A percentile compares a stretch with the other conserved stretches of the same genome.
Conservation (phyloP, 768 basidiomycete species). For the Termitomyces sp. region DNA sequence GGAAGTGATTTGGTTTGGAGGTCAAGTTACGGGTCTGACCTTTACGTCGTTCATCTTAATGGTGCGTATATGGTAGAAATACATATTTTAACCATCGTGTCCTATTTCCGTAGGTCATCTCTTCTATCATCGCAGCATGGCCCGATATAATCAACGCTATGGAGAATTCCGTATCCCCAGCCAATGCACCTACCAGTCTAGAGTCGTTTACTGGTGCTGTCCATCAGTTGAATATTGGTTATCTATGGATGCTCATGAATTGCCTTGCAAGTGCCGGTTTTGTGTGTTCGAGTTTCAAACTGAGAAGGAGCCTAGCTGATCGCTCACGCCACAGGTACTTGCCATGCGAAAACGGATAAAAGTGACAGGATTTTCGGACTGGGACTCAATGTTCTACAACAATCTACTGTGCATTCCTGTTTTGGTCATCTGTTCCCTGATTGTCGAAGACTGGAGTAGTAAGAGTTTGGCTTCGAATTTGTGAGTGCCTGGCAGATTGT, state of each 20-base stretch:
- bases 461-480: slow-evolving; percentile 80
- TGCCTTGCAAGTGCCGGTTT: slow-evolving; percentile 88
- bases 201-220: slow-evolving; percentile 41
- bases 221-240: slow-evolving; percentile 64
- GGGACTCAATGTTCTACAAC: slow-evolving; percentile 99
- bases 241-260: slow-evolving; percentile 95
- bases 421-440: slow-evolving; percentile 71
- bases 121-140: slow-evolving; percentile 97
- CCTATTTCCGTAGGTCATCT: slow-evolving; percentile 57
- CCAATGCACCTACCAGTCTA: slow-evolving; percentile 12
- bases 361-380: slow-evolving; percentile 89
- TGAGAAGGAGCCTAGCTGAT: slow-evolving; percentile 1
- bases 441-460: slow-evolving; percentile 85
- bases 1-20: slow-evolving; percentile 95
- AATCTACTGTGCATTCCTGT: slow-evolving; percentile 94
- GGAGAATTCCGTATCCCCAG: slow-evolving; percentile 3
- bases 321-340: slow-evolving; percentile 55
- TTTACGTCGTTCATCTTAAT: slow-evolving; percentile 89
- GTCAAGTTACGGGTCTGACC: slow-evolving; percentile 80
- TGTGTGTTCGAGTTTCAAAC: slow-evolving; percentile 40
- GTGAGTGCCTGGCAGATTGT: slow-evolving; percentile 43
- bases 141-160: slow-evolving; percentile 61
- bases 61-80: slow-evolving; percentile 39
- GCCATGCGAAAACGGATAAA: slow-evolving; percentile 98
- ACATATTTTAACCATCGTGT: not conserved